Base-by-base conservation (phyloP, 192 early-diverging fungal species). In the Jimgerdemannia flammicorona region DNA sequence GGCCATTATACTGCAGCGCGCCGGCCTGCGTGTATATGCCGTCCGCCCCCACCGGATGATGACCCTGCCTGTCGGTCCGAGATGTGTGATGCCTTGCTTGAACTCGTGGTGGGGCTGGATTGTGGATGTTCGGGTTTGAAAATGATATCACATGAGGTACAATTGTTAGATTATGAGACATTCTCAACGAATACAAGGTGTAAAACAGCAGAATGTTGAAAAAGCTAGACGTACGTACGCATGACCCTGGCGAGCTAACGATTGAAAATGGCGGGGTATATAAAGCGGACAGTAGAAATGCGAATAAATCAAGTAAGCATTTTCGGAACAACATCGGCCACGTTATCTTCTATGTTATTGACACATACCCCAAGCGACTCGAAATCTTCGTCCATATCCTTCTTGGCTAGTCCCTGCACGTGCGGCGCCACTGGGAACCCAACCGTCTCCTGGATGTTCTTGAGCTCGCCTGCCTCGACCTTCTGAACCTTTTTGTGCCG, bases 331-430 rank as follows among this genome's bases (percentile, higher is more conserved):
- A 29, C 29, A 29, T 29, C 1, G 29, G 29, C 29, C 29, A 29
- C 29, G 29, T 29, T 29, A 29, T 29, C 29, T 29, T 29, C 29
- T 29, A 29, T 44, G 44, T 8, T 3, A 64, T 64, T 11, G 3
- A 70, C 42, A 59, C 80, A 69, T 83, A 87, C 79, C 8, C 81
- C 78, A 66, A 87, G 77, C 19, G 75, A 75, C 41, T 74, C 49
- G 63, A 85, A 77, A 70, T 87, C 86, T 14, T 83, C 83, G 14
- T 83, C 78, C 19, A 87, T 71, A 41, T 88, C 83, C 44, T 76
- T 29, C 14, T 42, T 19, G 64, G 40, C 75, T 44, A 65, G 69
- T 43, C 78, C 78, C 68, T 41, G 44, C 40, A 39, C 77, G 40
- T 67, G 76, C 71, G 75, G 75, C 64, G 75, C 81, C 77, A 63